Conservation (phyloP, 805 yeast genomes). For the Phaffomyces opuntiae region DNA sequence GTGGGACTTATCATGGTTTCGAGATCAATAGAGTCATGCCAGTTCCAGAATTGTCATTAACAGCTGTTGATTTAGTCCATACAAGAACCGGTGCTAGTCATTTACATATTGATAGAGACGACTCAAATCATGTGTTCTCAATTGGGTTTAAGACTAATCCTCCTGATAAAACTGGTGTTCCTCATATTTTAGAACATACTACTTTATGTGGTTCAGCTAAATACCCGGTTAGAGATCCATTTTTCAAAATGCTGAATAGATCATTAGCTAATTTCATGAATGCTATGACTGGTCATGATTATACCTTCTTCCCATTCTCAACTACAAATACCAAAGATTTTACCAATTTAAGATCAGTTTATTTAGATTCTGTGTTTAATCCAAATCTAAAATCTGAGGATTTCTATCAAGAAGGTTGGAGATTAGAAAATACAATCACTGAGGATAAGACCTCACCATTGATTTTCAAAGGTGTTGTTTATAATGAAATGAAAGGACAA, state of each 20-base stretch:
- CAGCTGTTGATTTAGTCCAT: slow-evolving; percentile 72
- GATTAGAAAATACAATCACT: slow-evolving; percentile 67
- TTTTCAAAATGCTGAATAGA: slow-evolving; percentile 92
- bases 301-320: slow-evolving; percentile 92
- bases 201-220: slow-evolving; percentile 89
- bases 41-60: slow-evolving; percentile 75
- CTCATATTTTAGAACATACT: slow-evolving; percentile 94
- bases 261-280: slow-evolving; percentile 97
- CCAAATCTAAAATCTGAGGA: slow-evolving; percentile 77
- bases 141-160: slow-evolving; percentile 91
- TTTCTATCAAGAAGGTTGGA: slow-evolving; percentile 96
- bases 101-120: slow-evolving; percentile 78
- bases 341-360: slow-evolving; percentile 77
- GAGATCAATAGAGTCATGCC: slow-evolving; percentile 54
- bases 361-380: slow-evolving; percentile 77
- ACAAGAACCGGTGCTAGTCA: slow-evolving; percentile 67
- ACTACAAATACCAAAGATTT: slow-evolving; percentile 84
- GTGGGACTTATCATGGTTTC: slow-evolving; percentile 59
- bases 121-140: slow-evolving; percentile 80
- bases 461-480: slow-evolving; percentile 89
- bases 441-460: slow-evolving; percentile 55
- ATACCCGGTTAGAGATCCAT: slow-evolving; percentile 94
- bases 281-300: slow-evolving; percentile 97
- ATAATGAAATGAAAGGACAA: slow-evolving; percentile 98
- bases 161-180: slow-evolving; percentile 91